phyloP scores from a whole-genome alignment of 1,284 basidiomycete species.

The Stygiomarasmius scandens region DNA sequence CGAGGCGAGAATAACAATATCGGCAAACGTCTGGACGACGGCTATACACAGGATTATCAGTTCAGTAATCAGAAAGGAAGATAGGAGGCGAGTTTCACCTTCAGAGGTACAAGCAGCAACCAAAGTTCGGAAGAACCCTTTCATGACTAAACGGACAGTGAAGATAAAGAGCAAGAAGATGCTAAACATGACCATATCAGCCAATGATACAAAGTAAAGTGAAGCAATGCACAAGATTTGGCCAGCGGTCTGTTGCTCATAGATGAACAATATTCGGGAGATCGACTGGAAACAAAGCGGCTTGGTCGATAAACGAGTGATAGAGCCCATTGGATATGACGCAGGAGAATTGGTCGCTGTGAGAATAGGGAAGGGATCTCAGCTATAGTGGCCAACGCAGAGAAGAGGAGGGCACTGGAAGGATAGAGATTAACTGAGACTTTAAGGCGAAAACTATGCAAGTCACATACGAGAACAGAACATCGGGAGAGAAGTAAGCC shows the following conservation, averaged over 20 bases:
- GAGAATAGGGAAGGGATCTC: constrained; percentile 71
- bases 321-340: constrained; percentile 65
- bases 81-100: neutral
- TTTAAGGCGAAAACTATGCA: too few relatives aligned
- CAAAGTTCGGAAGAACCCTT: constrained; percentile 53
- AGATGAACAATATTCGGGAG: constrained; percentile 70
- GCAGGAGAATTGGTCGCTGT: constrained; percentile 72
- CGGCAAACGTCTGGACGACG: constrained; percentile 28
- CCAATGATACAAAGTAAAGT: neutral
- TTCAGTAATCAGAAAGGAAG: neutral
- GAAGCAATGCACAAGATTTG: constrained; percentile 55
- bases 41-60: neutral
- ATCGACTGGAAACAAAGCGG: constrained; percentile 73
- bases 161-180: constrained; percentile 50
- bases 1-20: constrained; percentile 43
- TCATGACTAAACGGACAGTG: constrained; percentile 48
- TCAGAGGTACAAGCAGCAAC: constrained; percentile 44
- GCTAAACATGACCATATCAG: constrained; percentile 24
- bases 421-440: too few relatives aligned
- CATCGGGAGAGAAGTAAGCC: constrained; percentile 80
- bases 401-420: constrained; percentile 58
- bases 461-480: constrained; percentile 70
- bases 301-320: constrained; percentile 64
- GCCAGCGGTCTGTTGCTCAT: constrained; percentile 56
- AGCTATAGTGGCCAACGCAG: constrained; percentile 58